Evolutionary conservation across 371 early-diverging fungal genomes (phyloP), one percentile per base, ranked within the genome.

Genomic region (Blakeslea trispora): DNA sequence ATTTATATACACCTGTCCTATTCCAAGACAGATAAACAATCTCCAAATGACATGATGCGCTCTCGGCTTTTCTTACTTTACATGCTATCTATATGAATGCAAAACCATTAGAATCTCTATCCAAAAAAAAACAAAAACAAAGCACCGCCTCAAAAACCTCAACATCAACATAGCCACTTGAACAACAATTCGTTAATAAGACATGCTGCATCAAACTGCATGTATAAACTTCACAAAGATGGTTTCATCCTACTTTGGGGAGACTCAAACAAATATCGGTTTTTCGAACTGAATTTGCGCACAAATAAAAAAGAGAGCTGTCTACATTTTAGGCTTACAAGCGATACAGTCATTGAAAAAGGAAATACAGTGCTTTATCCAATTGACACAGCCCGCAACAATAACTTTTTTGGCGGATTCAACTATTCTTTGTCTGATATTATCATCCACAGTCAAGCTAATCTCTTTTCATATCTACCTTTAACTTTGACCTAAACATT

Each of bases 31-130:
- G 40, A 46, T 31, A 15, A 19, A 14, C 53, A 50, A 28, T 63
- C 69, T 13, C 69, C 79, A 5, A 61, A 55, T 23, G 81, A 85
- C 46, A 53, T 81, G 42, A 57, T 87, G 45, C 84, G 84, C 43
- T 82, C 86, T 18, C 91, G 89, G 57, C 68, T 87, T 15, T 88
- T 85, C 59, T 58, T 89, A n/a, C 72, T 91, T 48, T 69, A 81
- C 46, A 68, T 89, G 45, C 54, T 89, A 35, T 81, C 82, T 13
- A 81, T 82, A 21, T 91, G 89, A 66, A 75, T 87, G 76, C 78
- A 82, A 22, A 80, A 81, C 37, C 79, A 82, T 51, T 88, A 88
- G 89, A 75, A 39, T 50, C 63, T 60, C 13, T 46, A 41, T 21
- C 60, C 59, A 24, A 8, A 55, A 28, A 7, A 28, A 28, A 28